Conservation (phyloP, 371 early-diverging fungal genomes). For the Caulochytrium protostelioides region DNA sequence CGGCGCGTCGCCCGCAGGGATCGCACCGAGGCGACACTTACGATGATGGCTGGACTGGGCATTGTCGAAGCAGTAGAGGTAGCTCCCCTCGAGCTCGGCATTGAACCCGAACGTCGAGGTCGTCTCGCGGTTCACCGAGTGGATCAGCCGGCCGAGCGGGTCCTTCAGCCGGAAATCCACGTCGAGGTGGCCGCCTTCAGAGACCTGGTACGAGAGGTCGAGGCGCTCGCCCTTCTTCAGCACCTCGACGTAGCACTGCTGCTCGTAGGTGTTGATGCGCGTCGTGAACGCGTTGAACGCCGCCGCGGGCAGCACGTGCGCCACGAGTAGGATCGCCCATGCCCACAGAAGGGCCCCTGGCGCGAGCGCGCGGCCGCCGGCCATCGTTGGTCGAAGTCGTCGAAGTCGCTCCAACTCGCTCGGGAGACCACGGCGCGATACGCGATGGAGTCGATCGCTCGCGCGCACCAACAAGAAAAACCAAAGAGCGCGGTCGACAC, state of each 20-base stretch:
- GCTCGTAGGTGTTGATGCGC: conserved; percentile 1
- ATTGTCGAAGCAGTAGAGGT: conserved; percentile 59
- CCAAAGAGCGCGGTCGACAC: no score
- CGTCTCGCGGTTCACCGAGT: conserved; percentile 20
- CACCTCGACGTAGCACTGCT: conserved; percentile 14
- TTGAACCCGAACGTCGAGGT: conserved; percentile 28
- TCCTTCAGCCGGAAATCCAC: conserved; percentile 46
- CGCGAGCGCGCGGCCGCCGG: no score
- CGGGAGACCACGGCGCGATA: no score
- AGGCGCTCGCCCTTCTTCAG: conserved; percentile 33
- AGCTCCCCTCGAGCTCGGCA: conserved; percentile 30
- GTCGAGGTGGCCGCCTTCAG: conserved; percentile 40
- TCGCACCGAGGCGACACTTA: no score
- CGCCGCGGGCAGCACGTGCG: not conserved
- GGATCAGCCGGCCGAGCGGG: conserved; percentile 24
- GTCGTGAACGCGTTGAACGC: conserved; percentile 2
- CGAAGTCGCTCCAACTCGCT: no score
- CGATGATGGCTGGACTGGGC: conserved; percentile 4
- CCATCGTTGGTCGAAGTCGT: no score
- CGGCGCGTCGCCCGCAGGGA: no score
- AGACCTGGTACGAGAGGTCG: conserved; percentile 45
- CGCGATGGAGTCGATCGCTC: no score
- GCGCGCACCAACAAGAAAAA: no score
- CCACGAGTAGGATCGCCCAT: not conserved
- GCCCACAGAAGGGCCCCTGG: no score